Percentiles rank a stretch among this genome's conserved stretches.
Evolutionary conservation across 2,329 filamentous ascomycete genomes (phyloP).

Genomic region (Didymella segeticola): DNA sequence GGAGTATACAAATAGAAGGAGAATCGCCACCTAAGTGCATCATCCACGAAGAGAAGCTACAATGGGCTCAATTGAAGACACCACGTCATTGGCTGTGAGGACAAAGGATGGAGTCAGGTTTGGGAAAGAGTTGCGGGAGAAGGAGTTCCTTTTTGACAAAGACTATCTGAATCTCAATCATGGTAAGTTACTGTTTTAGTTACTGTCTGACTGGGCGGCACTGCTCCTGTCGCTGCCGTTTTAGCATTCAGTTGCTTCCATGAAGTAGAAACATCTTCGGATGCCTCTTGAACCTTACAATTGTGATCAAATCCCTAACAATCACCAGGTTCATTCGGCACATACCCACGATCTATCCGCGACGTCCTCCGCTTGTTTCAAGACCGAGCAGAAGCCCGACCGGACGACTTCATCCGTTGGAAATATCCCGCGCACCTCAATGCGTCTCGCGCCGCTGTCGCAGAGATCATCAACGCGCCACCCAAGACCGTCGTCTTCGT

Average conservation of each 20-base stretch:
- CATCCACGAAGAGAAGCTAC: not conserved
- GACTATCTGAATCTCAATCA: slow-evolving; percentile 80
- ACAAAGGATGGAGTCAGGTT: slow-evolving; percentile 48
- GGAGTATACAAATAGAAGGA: not conserved
- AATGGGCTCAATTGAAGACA: slow-evolving; percentile 3
- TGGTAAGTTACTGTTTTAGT: slow-evolving; percentile 60
- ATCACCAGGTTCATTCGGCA: slow-evolving; percentile 74
- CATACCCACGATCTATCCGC: slow-evolving; percentile 69
- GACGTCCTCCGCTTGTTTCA: slow-evolving; percentile 69
- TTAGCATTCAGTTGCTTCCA: no score
- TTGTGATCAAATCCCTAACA: not conserved
- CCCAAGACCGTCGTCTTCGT: slow-evolving; percentile 75
- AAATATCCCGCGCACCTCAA: slow-evolving; percentile 69
- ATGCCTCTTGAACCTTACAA: not conserved
- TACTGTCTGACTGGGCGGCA: no score
- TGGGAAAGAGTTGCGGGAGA: slow-evolving; percentile 60
- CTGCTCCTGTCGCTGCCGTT: no score
- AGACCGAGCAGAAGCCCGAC: slow-evolving; percentile 68
- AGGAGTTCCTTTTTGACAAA: slow-evolving; percentile 73
- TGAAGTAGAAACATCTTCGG: no score
- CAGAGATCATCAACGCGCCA: slow-evolving; percentile 68
- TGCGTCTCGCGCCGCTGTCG: slow-evolving; percentile 66
- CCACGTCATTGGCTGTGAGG: slow-evolving; percentile 16
- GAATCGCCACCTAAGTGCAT: not conserved
- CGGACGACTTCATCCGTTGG: slow-evolving; percentile 80